Evolutionary conservation across 2,329 filamentous ascomycete genomes (phyloP), one percentile per base, ranked within the genome.

Genomic region (Cordyceps farinosa): DNA sequence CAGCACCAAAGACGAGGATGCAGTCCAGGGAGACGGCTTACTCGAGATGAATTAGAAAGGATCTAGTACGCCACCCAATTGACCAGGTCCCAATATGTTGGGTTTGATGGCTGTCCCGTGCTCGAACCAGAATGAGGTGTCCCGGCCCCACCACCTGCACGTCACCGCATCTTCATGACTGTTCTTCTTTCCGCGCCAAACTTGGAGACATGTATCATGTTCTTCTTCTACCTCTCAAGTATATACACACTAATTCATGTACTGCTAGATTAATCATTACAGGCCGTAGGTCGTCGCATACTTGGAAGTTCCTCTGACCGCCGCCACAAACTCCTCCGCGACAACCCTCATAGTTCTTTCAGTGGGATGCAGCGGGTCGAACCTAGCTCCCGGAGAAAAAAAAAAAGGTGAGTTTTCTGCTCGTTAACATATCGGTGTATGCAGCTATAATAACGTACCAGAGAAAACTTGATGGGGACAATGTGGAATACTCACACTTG

Each of bases 281-380:
- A 10, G 53, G 2, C n/a, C 3, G 7, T 56, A 55, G 3, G 27
- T 44, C 2, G 70, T 74, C 2, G 73, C 78, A 48, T 79, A 80
- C 50, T 72, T 73, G 29, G 78, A 80, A n/a, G 70, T 74, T 10
- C 77, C 77, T 0, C 69, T 65, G 3, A 79, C 70, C 15, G 77
- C 74, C 5, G 77, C 74, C 34, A 79, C 69, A 61, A 82, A 81
- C 60, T 78, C 71, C 22, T 74, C 62, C 7, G 73, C 78, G 54
- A 80, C 73, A 42, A 79, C 71, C 63, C 77, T 70, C 45, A 75
- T 73, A 74, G 87, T 82, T 74, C 85, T 84, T 74, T 87, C 81
- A 36, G 86, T 87, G 0, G 89, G 89, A 76, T 94, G 90, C 70
- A 93, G 73, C 70, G 87, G 84, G 74, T 94, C 90, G 69, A 81